A percentile compares a stretch with the other conserved stretches of the same genome.
These are phyloP conservation scores for Ophiostoma himal-ulmi DNA, from an alignment of 2,329 filamentous ascomycete genomes.

Conservation along the genomic window DNA sequence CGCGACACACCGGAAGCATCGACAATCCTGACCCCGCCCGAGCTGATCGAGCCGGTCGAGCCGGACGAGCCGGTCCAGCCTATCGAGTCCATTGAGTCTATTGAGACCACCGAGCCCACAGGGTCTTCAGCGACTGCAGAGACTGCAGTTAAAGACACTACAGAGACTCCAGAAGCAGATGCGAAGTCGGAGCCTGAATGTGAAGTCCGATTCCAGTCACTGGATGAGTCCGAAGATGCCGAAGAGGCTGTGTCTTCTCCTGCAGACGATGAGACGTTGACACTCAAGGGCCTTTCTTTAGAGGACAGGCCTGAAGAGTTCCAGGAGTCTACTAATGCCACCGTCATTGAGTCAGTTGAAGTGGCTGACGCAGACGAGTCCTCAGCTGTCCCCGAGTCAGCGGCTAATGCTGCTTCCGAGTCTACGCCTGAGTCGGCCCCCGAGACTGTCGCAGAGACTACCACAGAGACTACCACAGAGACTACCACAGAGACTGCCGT, in stretches of 20 bases:
- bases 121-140: background rate
- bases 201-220: background rate
- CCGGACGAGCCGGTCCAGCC: constrained; percentile 7
- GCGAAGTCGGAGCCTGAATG: background rate
- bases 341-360: background rate
- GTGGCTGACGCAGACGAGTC: background rate
- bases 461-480: background rate
- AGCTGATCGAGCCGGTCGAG: background rate
- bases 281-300: constrained; percentile 26
- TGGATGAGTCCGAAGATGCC: background rate
- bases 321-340: background rate
- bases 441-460: background rate
- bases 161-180: background rate
- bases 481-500: background rate
- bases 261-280: constrained; percentile 28
- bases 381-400: background rate
- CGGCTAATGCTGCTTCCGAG: background rate
- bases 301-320: background rate
- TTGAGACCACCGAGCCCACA: background rate
- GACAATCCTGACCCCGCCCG: constrained; percentile 32
- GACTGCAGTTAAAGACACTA: background rate
- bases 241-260: background rate
- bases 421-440: background rate
- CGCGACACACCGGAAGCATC: constrained; percentile 53
- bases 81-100: background rate